Conservation (phyloP, 129 eudicot species). For the Helichrysum umbraculigerum region DNA sequence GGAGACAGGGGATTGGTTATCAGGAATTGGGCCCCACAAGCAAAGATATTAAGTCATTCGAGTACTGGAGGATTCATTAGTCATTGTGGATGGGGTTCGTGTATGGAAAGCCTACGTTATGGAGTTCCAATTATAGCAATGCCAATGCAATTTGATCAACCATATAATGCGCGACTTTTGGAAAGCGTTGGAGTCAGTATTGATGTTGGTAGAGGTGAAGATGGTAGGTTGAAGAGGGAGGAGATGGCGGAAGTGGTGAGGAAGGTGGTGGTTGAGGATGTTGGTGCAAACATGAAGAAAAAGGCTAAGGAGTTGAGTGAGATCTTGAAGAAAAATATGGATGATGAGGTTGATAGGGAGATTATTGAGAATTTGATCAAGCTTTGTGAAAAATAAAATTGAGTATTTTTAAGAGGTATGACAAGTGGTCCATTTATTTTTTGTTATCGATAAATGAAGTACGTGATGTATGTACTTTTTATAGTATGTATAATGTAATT, state of each 20-base stretch:
- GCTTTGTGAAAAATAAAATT: constrained; percentile 19
- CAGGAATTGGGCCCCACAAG: no score
- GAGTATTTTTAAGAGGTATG: background rate
- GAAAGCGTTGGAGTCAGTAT: constrained; percentile 29
- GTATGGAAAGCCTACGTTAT: constrained; percentile 26
- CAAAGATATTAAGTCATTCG: constrained; percentile 30
- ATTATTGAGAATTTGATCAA: no score
- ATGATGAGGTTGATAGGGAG: constrained; percentile 19
- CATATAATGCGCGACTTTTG: constrained; percentile 36
- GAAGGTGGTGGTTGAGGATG: constrained; percentile 31
- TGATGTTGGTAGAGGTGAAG: constrained; percentile 30
- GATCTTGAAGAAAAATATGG: constrained; percentile 21
- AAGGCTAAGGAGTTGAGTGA: constrained; percentile 23
- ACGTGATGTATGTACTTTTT: no score
- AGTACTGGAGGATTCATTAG: constrained; percentile 26
- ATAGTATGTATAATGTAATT: no score
- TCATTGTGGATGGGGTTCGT: constrained; percentile 28
- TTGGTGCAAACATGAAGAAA: constrained; percentile 24
- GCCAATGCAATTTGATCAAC: constrained; percentile 46
- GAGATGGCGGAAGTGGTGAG: constrained; percentile 24
- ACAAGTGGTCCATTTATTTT: background rate
- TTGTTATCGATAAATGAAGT: no score
- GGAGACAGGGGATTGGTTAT: constrained; percentile 34
- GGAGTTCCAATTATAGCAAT: constrained; percentile 21
- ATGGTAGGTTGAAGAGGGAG: constrained; percentile 24